Percentiles rank a stretch among this genome's conserved stretches.
Evolutionary conservation across 768 basidiomycete genomes (phyloP).

Genomic region (Lanmaoa rubissima): DNA sequence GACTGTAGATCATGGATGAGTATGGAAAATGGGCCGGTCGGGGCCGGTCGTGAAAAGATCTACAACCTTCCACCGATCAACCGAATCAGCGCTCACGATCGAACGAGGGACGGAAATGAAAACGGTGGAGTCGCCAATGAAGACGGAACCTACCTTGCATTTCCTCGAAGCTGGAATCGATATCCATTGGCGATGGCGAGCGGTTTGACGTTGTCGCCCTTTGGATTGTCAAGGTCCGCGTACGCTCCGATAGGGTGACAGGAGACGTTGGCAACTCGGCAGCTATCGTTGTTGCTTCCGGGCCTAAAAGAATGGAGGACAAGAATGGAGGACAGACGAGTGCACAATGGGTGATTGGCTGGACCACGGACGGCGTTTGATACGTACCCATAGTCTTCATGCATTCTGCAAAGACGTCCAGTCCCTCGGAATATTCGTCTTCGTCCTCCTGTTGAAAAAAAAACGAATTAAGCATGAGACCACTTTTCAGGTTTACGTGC

Average conservation of each 20-base stretch:
- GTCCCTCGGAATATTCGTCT: constrained; percentile 19
- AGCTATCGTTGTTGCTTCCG: constrained; percentile 3
- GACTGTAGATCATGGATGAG: constrained; percentile 8
- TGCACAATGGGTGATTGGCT: background rate
- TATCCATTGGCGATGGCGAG: constrained; percentile 24
- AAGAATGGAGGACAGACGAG: background rate
- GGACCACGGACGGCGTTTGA: constrained; percentile 1
- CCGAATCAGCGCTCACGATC: constrained; percentile 3
- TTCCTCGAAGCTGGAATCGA: constrained; percentile 11
- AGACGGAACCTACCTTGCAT: constrained; percentile 16
- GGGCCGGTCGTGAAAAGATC: background rate
- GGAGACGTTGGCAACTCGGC: constrained; percentile 15
- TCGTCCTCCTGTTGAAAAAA: constrained; percentile 24
- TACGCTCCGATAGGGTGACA: constrained; percentile 18
- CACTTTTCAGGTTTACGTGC: background rate
- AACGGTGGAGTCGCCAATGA: background rate
- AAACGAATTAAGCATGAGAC: constrained; percentile 4
- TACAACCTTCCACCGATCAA: constrained; percentile 16
- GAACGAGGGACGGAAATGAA: background rate
- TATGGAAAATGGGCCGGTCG: background rate
- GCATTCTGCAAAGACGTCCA: constrained; percentile 12
- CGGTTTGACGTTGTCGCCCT: constrained; percentile 5
- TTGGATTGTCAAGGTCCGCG: constrained; percentile 21
- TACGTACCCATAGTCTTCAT: constrained; percentile 16
- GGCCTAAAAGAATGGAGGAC: constrained; percentile 3